Evolutionary conservation across 1,284 basidiomycete genomes (phyloP).

Genomic region (Lentinula novae-zelandiae): DNA sequence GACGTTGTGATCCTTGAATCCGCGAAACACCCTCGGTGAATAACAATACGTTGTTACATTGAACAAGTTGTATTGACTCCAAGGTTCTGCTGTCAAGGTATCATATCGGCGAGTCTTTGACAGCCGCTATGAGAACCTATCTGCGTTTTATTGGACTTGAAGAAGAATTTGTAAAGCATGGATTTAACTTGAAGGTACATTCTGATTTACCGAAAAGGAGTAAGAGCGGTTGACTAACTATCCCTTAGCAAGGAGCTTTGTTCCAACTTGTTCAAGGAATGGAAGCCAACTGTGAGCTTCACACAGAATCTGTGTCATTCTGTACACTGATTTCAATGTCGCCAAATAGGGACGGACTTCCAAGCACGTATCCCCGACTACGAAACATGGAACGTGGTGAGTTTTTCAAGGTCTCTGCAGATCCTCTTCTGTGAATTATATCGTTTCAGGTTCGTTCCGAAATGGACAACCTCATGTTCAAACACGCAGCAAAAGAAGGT

Average conservation of each 20-base stretch:
- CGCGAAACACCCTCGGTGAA: slow-evolving; percentile 6
- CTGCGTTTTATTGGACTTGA: slow-evolving; percentile 1
- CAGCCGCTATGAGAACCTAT: not conserved
- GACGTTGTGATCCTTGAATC: slow-evolving; percentile 39
- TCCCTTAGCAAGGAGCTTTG: not conserved
- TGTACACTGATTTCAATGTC: not conserved
- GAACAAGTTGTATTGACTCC: not conserved
- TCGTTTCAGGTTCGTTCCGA: slow-evolving; percentile 23
- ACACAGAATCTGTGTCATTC: not conserved
- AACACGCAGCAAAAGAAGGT: slow-evolving; percentile 24
- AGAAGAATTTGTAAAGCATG: slow-evolving; percentile 1
- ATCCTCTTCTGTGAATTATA: not conserved
- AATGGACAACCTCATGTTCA: slow-evolving; percentile 27
- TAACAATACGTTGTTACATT: not conserved
- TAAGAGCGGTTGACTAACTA: not conserved
- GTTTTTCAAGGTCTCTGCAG: not conserved
- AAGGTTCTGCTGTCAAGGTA: not conserved
- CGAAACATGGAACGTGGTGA: slow-evolving; percentile 34
- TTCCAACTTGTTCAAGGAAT: slow-evolving; percentile 6
- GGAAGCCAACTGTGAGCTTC: not conserved
- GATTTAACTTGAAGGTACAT: slow-evolving; percentile 4
- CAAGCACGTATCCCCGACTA: slow-evolving; percentile 1
- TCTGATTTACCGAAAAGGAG: not conserved
- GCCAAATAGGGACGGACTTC: not conserved
- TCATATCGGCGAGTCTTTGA: slow-evolving; percentile 1